A percentile compares a stretch with the other conserved stretches of the same genome.
These are phyloP conservation scores for Phanerochaete carnosa DNA, from an alignment of 768 basidiomycete genomes.

Conservation along the genomic window DNA sequence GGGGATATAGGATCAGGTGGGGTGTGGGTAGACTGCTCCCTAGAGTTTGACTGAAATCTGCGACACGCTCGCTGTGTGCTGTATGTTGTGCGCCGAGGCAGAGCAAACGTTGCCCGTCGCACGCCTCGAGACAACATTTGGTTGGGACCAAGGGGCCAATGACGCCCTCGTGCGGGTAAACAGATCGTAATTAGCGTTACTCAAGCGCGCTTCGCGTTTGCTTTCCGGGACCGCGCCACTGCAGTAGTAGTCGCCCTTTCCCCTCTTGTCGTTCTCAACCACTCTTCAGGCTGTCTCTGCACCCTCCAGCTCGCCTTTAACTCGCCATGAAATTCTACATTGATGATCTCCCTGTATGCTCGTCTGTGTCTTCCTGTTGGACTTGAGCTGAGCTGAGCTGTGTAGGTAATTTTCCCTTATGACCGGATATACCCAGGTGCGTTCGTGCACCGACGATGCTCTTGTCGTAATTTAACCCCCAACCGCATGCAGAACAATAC, in stretches of 20 bases:
- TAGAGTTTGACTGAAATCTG: constrained; percentile 10
- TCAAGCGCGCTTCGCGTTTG: constrained; percentile 2
- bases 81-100: constrained; percentile 4
- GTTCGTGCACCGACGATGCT: constrained; percentile 14
- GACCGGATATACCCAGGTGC: constrained; percentile 94
- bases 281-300: neutral
- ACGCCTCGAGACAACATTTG: constrained; percentile 21
- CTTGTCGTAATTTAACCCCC: neutral
- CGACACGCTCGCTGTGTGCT: neutral
- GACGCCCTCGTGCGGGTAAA: neutral
- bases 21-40: constrained; percentile 9
- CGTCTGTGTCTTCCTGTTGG: neutral
- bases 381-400: constrained; percentile 18
- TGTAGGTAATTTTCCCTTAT: constrained; percentile 81
- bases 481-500: constrained; percentile 77
- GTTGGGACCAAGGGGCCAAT: neutral
- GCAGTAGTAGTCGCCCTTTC: too few relatives aligned
- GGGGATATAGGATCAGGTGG: neutral
- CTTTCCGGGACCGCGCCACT: too few relatives aligned
- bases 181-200: neutral
- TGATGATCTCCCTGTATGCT: constrained; percentile 42
- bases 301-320: neutral
- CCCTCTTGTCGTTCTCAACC: neutral
- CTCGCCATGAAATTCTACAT: constrained; percentile 33
- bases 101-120: constrained; percentile 10